Evolutionary conservation across 768 basidiomycete species (phyloP), one percentile per base, ranked within the genome.

Genomic region (Rhizopogon rudus): DNA sequence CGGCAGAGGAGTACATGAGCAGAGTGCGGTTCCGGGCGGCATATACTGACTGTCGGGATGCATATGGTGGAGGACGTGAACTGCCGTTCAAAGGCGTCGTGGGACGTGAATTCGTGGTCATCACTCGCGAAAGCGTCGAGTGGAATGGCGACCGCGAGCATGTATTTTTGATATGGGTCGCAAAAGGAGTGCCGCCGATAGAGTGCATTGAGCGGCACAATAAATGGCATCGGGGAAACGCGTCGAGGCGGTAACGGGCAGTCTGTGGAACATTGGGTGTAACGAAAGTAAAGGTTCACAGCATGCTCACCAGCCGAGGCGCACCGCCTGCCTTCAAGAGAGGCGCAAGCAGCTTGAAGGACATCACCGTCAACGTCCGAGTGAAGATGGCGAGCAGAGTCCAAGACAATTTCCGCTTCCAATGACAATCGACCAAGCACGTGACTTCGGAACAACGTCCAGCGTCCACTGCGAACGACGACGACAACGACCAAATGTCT

Each of bases 1-100:
- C 84, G 3, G 93, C 91, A 22, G 88, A 80, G 16, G 84, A 82
- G 69, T 95, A 96, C 86, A 95, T 87, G 56, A 93, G 73, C 58
- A 95, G 71, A 42, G 82, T 83, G 40, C 86, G 80, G 63, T 94
- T 95, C 63, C 76, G 71, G 64, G 81, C 73, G 3, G 77, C 78
- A 65, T 83, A 79, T 40, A 82, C 56, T 39, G 70, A 67, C 52
- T 71, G 68, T 42, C 78, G 68, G 5, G 70, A 67, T 48, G 68
- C 65, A 37, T 66, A 44, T 57, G 69, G 56, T 35, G 70, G 42
- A 41, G 44, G n/a, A 57, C 53, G 25, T 57, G 51, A 9, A 57
- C 46, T 35, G 61, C 58, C 29, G 65, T 64, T 40, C 55, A 41
- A 1, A 16, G 54, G 53, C 6, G 52, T 40, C 16, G 16, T 31